Percentiles rank a stretch among this genome's conserved stretches.
These are phyloP conservation scores for Silybum marianum DNA, from an alignment of 129 eudicot genomes.

Conservation along the genomic window DNA sequence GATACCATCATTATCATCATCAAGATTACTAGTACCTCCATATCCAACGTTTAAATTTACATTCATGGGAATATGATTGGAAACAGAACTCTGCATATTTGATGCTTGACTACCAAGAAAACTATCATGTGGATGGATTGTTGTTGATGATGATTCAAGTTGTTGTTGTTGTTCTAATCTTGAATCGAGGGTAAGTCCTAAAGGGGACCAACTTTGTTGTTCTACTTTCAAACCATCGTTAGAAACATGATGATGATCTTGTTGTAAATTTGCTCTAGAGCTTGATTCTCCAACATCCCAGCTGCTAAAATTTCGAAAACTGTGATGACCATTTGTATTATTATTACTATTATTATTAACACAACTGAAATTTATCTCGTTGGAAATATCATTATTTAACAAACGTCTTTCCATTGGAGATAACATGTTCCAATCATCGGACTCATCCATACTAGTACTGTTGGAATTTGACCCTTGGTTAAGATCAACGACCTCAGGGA, in stretches of 20 bases:
- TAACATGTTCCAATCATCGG: constrained; percentile 49
- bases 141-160: constrained; percentile 40
- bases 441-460: constrained; percentile 47
- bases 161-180: constrained; percentile 27
- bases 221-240: constrained; percentile 37
- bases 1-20: constrained; percentile 32
- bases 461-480: constrained; percentile 60
- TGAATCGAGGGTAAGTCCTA: constrained; percentile 22
- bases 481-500: constrained; percentile 55
- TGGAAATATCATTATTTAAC: constrained; percentile 47
- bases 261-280: constrained; percentile 56
- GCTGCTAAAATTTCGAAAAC: constrained; percentile 42
- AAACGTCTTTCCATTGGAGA: constrained; percentile 61
- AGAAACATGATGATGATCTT: constrained; percentile 20
- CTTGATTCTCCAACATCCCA: constrained; percentile 84
- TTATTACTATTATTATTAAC: not conserved
- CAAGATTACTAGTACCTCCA: constrained; percentile 21
- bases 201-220: constrained; percentile 40
- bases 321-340: constrained; percentile 33
- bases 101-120: constrained; percentile 31
- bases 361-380: constrained; percentile 35
- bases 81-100: constrained; percentile 31
- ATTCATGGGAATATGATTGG: constrained; percentile 31
- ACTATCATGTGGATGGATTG: constrained; percentile 25
- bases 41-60: constrained; percentile 43